Conservation (phyloP, 2,329 filamentous ascomycete genomes). For the Xylariaceae sp. region DNA sequence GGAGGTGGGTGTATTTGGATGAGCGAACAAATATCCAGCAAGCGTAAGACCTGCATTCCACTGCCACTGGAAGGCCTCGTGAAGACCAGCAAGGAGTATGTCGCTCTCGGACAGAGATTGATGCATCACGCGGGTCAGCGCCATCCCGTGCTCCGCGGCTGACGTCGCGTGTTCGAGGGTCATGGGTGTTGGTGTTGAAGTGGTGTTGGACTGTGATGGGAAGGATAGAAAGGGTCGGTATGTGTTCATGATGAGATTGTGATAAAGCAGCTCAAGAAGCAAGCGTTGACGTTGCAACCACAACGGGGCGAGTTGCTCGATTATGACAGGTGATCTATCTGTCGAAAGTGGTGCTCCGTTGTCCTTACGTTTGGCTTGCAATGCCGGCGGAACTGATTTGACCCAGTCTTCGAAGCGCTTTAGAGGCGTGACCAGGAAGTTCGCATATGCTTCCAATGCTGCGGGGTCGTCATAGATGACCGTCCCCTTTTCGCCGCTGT, state of each 20-base stretch:
- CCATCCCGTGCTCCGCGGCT: constrained; percentile 31
- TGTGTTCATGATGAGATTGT: constrained; percentile 31
- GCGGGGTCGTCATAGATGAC: constrained; percentile 18
- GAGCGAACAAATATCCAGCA: constrained; percentile 18
- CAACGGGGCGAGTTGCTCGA: constrained; percentile 32
- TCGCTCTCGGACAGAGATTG: constrained; percentile 28
- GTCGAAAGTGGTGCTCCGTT: constrained; percentile 29
- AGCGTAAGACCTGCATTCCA: constrained; percentile 32
- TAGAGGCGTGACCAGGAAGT: constrained; percentile 14
- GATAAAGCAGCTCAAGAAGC: constrained; percentile 36
- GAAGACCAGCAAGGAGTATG: constrained; percentile 32
- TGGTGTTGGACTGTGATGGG: constrained; percentile 8
- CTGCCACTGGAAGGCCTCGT: constrained; percentile 38
- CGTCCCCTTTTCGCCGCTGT: constrained; percentile 19
- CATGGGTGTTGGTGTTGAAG: constrained; percentile 6
- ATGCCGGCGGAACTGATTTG: constrained; percentile 28
- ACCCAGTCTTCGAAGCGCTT: constrained; percentile 30
- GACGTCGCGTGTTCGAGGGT: constrained; percentile 14
- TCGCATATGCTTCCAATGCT: constrained; percentile 23
- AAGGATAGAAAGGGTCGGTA: constrained; percentile 38
- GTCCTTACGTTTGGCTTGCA: constrained; percentile 30
- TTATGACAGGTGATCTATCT: constrained; percentile 24
- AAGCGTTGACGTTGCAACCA: constrained; percentile 40
- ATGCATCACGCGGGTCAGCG: constrained; percentile 34
- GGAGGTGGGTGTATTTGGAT: constrained; percentile 13